Conservation (phyloP, 768 basidiomycete genomes). For the Trametes cingulata region DNA sequence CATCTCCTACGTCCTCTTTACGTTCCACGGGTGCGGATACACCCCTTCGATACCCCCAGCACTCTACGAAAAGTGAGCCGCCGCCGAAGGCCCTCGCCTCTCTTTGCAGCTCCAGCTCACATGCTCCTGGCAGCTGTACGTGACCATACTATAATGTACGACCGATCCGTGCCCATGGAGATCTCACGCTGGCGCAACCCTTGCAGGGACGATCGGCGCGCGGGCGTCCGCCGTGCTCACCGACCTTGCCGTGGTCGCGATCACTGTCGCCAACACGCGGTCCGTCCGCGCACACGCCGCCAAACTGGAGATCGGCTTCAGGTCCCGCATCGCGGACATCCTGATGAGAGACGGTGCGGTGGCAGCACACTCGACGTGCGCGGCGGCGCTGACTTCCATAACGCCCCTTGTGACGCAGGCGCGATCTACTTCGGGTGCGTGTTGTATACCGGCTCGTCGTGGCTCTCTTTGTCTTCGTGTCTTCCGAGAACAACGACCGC, state of each 20-base stretch:
- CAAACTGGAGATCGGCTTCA: not conserved
- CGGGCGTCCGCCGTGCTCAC: not conserved
- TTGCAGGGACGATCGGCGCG: not conserved
- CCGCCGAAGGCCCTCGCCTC: too few relatives aligned
- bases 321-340: not conserved
- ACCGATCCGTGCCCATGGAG: too few relatives aligned
- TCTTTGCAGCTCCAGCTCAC: not conserved
- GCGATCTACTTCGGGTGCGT: not conserved
- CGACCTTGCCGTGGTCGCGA: not conserved
- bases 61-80: not conserved
- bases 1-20: not conserved
- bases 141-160: not conserved
- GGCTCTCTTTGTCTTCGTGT: not conserved
- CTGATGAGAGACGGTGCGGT: constrained; percentile 8
- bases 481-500: too few relatives aligned
- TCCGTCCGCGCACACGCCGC: not conserved
- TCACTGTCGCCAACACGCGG: not conserved
- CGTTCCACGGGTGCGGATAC: not conserved
- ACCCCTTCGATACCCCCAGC: not conserved
- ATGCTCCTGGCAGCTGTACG: not conserved
- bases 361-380: not conserved
- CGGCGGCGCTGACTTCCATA: not conserved
- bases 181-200: not conserved
- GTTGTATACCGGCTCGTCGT: too few relatives aligned
- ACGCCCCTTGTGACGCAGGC: not conserved